Evolutionary conservation across 495 filamentous ascomycete species (phyloP), one percentile per base, ranked within the genome.

Genomic region (Pseudomonodictys pantanalensis): DNA sequence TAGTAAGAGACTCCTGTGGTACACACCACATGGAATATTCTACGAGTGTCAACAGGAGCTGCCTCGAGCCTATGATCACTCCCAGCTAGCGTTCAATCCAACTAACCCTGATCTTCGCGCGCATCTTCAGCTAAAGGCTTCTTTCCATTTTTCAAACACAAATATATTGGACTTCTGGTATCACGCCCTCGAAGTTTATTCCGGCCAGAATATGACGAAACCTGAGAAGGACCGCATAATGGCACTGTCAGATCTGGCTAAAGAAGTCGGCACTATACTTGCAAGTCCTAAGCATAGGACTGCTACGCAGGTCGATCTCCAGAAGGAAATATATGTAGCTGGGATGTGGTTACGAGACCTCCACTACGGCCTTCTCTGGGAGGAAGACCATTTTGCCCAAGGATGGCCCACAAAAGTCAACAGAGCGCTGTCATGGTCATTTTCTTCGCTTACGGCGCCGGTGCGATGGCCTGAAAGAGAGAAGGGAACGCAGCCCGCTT

Each of bases 41-140:
- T 52, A n/a, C 29, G 48, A 52, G 22, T 52, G 48, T 24, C 48
- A 52, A n/a, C 26, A 52, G 26, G 48, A 52, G 30, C 48, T 52
- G 11, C 48, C 48, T 17, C 23, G 25, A 18, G 48, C 48, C 3
- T 11, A 52, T 38, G 48, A 52, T 35, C 26, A 52, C 11, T 52
- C 48, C 10, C 48, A 52, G 26, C 25, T 52, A 11, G 23, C 48
- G 26, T 38, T 52, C 26, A 29, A 25, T 33, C n/a, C 25, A 9
- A 22, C 48, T 32, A 38, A 22, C 12, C 11, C 28, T 3, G 48
- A 18, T 25, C 23, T 52, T 4, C 26, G 23, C 9, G 23, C 25
- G 8, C 29, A 52, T 32, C 11, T 52, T 11, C 48, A 38, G 10
- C 25, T 52, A 7, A 52, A 52, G 28, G 25, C 48, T 5, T 52